Evolutionary conservation across 768 basidiomycete genomes (phyloP).

Genomic region (Panellus pusillus): DNA sequence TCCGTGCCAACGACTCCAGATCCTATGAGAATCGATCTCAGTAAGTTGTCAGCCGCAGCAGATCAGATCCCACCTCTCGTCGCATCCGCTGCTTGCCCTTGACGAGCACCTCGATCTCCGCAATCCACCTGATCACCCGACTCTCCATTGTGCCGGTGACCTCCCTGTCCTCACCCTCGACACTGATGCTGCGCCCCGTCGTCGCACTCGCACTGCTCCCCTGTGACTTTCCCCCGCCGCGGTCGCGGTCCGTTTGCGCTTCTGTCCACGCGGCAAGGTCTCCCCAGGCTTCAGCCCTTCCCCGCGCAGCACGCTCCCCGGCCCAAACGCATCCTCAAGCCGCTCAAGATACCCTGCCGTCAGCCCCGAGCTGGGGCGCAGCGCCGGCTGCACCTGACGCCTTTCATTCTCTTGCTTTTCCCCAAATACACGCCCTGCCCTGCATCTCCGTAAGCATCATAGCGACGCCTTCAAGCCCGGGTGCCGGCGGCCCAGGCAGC

Average conservation of each 20-base stretch:
- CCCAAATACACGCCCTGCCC: neutral
- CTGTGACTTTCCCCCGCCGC: neutral
- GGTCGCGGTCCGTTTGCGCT: neutral
- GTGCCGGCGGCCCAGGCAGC: neutral
- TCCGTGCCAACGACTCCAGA: neutral
- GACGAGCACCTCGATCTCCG: constrained; percentile 5
- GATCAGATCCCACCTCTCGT: constrained; percentile 8
- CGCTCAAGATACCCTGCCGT: constrained; percentile 3
- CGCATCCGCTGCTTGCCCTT: constrained; percentile 10
- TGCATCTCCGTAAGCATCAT: neutral
- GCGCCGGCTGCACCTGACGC: neutral
- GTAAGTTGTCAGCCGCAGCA: neutral
- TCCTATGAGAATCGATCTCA: neutral
- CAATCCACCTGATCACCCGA: constrained; percentile 9
- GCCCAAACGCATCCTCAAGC: constrained; percentile 13
- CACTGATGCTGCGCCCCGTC: neutral
- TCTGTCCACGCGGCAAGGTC: neutral
- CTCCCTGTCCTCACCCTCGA: neutral
- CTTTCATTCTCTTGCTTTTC: neutral
- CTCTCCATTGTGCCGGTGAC: neutral
- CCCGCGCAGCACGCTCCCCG: constrained; percentile 15
- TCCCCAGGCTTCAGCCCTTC: constrained; percentile 7
- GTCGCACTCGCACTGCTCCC: neutral
- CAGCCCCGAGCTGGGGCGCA: constrained; percentile 10
- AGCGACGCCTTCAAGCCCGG: neutral